These are phyloP conservation scores for Phytophthora pseudosyringae DNA, from an alignment of 352 stramenopile genomes.

Conservation along the genomic window DNA sequence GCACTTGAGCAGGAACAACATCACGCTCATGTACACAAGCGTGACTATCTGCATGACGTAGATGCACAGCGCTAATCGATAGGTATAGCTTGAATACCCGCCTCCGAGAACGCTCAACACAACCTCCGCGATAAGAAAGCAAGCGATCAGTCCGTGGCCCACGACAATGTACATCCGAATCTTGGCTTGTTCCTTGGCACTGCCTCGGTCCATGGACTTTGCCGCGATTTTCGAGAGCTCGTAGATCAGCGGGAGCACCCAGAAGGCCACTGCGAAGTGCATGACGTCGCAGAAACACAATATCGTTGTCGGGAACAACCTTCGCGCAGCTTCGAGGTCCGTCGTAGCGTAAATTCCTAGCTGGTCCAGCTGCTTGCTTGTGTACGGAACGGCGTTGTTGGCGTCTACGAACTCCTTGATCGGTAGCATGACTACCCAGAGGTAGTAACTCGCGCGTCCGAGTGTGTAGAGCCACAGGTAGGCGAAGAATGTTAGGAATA, in stretches of 20 bases:
- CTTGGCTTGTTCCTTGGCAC: slow-evolving; percentile 42
- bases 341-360: slow-evolving; percentile 55
- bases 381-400: slow-evolving; percentile 38
- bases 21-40: slow-evolving; percentile 50
- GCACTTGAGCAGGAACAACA: slow-evolving; percentile 48
- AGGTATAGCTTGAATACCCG: slow-evolving; percentile 50
- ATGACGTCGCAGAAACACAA: slow-evolving; percentile 55
- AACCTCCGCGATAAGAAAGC: slow-evolving; percentile 38
- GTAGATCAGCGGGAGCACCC: slow-evolving; percentile 58
- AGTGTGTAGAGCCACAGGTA: slow-evolving; percentile 53
- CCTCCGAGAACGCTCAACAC: slow-evolving; percentile 30
- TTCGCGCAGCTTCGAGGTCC: slow-evolving; percentile 36
- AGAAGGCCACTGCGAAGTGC: slow-evolving; percentile 58
- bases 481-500: slow-evolving; percentile 65
- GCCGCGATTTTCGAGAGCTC: slow-evolving; percentile 64
- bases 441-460: slow-evolving; percentile 40
- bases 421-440: slow-evolving; percentile 52
- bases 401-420: slow-evolving; percentile 41
- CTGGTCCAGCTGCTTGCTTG: slow-evolving; percentile 49
- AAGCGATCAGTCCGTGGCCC: slow-evolving; percentile 37
- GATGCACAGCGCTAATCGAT: slow-evolving; percentile 44
- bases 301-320: slow-evolving; percentile 38
- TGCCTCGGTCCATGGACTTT: slow-evolving; percentile 70
- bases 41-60: slow-evolving; percentile 57
- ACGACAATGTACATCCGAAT: slow-evolving; percentile 48